These are phyloP conservation scores for Botrytis pseudocinerea DNA, from an alignment of 2,329 filamentous ascomycete genomes.

Conservation along the genomic window DNA sequence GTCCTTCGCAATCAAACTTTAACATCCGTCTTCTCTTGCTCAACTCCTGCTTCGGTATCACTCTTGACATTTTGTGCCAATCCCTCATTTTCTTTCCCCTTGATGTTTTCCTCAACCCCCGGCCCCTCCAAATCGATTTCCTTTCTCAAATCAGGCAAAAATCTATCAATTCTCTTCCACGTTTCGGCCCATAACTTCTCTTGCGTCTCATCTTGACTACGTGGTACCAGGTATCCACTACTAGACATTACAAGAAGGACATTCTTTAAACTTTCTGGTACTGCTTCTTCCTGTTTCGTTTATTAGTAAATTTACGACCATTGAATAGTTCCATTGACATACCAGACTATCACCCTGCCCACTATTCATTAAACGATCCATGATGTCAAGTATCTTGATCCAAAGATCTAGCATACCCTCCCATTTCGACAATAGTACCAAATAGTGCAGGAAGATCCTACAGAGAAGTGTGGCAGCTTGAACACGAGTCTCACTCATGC, in stretches of 20 bases:
- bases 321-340: conserved; percentile 45
- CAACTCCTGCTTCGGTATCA: conserved; percentile 2
- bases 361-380: conserved; percentile 95
- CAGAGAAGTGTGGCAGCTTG: conserved; percentile 88
- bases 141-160: conserved; percentile 59
- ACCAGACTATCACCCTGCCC: conserved; percentile 88
- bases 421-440: conserved; percentile 80
- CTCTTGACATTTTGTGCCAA: neutral
- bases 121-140: conserved; percentile 55
- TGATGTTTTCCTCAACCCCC: neutral
- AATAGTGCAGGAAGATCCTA: conserved; percentile 93
- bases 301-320: conserved; percentile 25
- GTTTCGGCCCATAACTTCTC: conserved; percentile 62
- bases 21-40: neutral
- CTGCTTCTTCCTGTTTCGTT: conserved; percentile 75
- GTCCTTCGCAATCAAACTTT: neutral
- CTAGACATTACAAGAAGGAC: conserved; percentile 93
- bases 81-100: neutral
- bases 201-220: conserved; percentile 56
- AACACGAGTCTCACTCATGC: conserved; percentile 94
- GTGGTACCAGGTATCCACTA: conserved; percentile 78
- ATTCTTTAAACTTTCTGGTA: conserved; percentile 94
- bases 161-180: conserved; percentile 66
- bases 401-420: conserved; percentile 89
- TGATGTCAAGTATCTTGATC: conserved; percentile 87